A percentile compares a stretch with the other conserved stretches of the same genome.
phyloP scores from a whole-genome alignment of 257 asterid species.

The Solanum sparsipilum region DNA sequence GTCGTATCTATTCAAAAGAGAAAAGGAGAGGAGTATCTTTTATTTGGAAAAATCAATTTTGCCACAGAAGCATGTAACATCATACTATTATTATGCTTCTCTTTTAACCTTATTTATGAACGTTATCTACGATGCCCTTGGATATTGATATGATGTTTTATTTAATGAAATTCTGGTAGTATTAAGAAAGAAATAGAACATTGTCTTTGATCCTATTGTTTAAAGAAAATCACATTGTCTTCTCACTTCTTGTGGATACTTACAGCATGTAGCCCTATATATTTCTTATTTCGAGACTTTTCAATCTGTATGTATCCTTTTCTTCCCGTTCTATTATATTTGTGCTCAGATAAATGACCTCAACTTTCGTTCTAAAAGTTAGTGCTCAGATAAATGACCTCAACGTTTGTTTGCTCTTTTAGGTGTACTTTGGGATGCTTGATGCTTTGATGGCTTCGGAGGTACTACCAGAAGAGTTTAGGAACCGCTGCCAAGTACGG shows the following conservation, averaged over 20 bases:
- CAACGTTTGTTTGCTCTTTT: neutral
- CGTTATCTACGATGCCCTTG: neutral
- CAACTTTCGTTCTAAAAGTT: too few relatives aligned
- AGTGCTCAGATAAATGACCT: neutral
- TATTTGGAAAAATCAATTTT: neutral
- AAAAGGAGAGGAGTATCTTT: neutral
- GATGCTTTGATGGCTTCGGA: slow-evolving; percentile 93
- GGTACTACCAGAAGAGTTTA: slow-evolving; percentile 86
- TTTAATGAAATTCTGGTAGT: neutral
- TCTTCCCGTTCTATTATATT: neutral
- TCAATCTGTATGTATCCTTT: neutral
- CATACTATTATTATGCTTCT: neutral
- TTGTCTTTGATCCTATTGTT: neutral
- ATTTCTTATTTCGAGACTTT: neutral
- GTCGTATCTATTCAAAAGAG: neutral
- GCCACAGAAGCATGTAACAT: neutral
- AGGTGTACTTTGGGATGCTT: slow-evolving; percentile 97
- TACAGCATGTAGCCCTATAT: neutral
- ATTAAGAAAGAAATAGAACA: neutral
- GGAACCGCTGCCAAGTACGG: slow-evolving; percentile 67
- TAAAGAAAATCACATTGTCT: neutral
- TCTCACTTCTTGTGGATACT: neutral
- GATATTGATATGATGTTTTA: neutral
- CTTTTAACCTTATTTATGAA: neutral
- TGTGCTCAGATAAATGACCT: too few relatives aligned